Evolutionary conservation across 345 rosid species (phyloP).

Genomic region (Citrus sinensis): DNA sequence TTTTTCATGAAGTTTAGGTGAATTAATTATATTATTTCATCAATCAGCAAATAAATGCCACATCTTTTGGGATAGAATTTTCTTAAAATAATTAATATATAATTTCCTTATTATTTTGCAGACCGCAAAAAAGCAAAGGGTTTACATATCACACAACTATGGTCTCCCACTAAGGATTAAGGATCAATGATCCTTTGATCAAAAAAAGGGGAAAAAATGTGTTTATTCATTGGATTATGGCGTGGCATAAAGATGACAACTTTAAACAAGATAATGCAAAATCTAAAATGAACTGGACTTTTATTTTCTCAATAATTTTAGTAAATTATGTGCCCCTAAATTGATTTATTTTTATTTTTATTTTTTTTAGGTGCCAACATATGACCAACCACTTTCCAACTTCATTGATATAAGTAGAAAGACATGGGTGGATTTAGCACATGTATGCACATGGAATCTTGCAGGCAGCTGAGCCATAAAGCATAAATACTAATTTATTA

Average conservation of each 20-base stretch:
- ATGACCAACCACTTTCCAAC: slow-evolving; percentile 3
- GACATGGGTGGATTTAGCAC: slow-evolving; percentile 2
- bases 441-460: slow-evolving; percentile 7
- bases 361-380: background rate
- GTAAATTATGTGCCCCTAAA: background rate
- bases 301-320: background rate
- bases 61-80: too few relatives aligned
- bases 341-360: background rate
- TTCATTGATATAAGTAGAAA: background rate
- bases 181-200: background rate
- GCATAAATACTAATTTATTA: background rate
- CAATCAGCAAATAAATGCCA: fast-evolving
- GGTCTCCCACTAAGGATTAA: background rate
- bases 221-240: background rate
- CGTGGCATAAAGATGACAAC: background rate
- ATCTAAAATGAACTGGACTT: background rate
- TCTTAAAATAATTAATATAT: background rate
- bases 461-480: background rate
- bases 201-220: background rate
- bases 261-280: background rate
- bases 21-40: too few relatives aligned
- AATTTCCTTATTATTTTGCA: background rate
- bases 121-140: too few relatives aligned
- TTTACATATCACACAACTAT: background rate
- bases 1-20: too few relatives aligned